phyloP scores from a whole-genome alignment of 148 eudicot species.

The Limonium bicolor region DNA sequence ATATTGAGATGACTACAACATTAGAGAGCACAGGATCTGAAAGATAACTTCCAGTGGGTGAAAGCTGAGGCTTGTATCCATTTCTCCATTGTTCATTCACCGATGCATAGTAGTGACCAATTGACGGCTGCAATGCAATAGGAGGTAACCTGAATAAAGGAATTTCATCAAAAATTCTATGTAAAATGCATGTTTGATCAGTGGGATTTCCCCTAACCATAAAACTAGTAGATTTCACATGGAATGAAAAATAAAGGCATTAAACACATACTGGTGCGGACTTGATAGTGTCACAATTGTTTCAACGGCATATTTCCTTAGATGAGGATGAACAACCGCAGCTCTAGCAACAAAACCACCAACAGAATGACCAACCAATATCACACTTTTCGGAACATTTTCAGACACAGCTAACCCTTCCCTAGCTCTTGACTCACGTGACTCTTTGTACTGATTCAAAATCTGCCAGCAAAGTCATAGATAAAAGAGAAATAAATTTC shows the following conservation, averaged over 20 bases:
- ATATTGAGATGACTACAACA: slow-evolving; percentile 71
- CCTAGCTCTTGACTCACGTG: slow-evolving; percentile 49
- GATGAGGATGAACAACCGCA: slow-evolving; percentile 58
- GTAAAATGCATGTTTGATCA: neutral
- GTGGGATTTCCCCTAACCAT: too few relatives aligned
- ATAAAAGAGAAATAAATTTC: slow-evolving; percentile 3
- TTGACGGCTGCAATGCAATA: slow-evolving; percentile 84
- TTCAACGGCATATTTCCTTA: slow-evolving; percentile 73
- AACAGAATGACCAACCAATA: slow-evolving; percentile 97
- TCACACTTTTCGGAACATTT: slow-evolving; percentile 55
- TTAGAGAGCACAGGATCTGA: slow-evolving; percentile 50
- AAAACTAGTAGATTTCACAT: slow-evolving; percentile 6
- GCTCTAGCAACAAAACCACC: slow-evolving; percentile 99
- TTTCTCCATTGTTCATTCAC: slow-evolving; percentile 75
- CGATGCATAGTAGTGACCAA: slow-evolving; percentile 69
- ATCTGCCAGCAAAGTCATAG: slow-evolving; percentile 28
- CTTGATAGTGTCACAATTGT: slow-evolving; percentile 83
- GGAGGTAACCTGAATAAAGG: slow-evolving; percentile 70
- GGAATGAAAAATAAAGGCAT: slow-evolving; percentile 3
- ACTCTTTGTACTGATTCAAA: slow-evolving; percentile 77
- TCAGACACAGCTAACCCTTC: slow-evolving; percentile 57
- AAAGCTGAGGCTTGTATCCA: slow-evolving; percentile 54
- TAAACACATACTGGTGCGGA: slow-evolving; percentile 94
- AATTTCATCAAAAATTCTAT: slow-evolving; percentile 7
- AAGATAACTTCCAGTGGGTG: slow-evolving; percentile 27